phyloP scores from a whole-genome alignment of 495 filamentous ascomycete genomes.

The Aspergillus taichungensis region DNA sequence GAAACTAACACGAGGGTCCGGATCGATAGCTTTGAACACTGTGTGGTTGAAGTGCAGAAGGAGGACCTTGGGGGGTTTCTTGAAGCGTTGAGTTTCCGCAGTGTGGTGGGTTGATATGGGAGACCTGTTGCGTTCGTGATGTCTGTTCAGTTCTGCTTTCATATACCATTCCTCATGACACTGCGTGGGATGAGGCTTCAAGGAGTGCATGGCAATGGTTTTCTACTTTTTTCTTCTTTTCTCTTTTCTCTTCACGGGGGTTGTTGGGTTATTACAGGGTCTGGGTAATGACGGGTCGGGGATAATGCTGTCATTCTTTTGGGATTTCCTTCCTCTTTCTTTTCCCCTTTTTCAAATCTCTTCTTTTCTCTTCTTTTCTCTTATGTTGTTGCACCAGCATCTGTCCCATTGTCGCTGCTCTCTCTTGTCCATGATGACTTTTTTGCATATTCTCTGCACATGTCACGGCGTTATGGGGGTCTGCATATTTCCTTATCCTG shows the following conservation, averaged over 20 bases:
- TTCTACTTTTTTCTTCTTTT: constrained; percentile 1
- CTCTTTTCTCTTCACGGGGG: constrained; percentile 1
- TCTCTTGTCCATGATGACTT: constrained; percentile 1
- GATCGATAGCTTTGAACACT: constrained; percentile 96
- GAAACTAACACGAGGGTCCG: constrained; percentile 84
- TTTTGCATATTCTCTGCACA: constrained; percentile 14
- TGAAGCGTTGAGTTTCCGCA: constrained; percentile 84
- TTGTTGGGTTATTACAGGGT: constrained; percentile 1
- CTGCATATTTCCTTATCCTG: background rate
- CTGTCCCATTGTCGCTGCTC: background rate
- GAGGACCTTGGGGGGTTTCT: constrained; percentile 89
- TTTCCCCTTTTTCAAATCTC: background rate
- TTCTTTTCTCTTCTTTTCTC: too few species aligned
- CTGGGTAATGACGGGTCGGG: constrained; percentile 18
- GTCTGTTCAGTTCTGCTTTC: constrained; percentile 2
- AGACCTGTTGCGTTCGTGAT: background rate
- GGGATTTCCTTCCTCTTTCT: constrained; percentile 7
- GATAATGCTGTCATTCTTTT: constrained; percentile 9
- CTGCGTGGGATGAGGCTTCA: constrained; percentile 6
- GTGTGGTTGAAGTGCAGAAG: constrained; percentile 92
- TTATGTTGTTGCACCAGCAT: constrained; percentile 1
- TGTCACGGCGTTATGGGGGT: constrained; percentile 12
- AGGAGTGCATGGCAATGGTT: constrained; percentile 5
- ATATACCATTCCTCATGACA: constrained; percentile 1
- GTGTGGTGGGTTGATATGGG: constrained; percentile 69